Evolutionary conservation across 805 yeast species (phyloP), one percentile per base, ranked within the genome.

Genomic region (Starmerella potacharoeniae): DNA sequence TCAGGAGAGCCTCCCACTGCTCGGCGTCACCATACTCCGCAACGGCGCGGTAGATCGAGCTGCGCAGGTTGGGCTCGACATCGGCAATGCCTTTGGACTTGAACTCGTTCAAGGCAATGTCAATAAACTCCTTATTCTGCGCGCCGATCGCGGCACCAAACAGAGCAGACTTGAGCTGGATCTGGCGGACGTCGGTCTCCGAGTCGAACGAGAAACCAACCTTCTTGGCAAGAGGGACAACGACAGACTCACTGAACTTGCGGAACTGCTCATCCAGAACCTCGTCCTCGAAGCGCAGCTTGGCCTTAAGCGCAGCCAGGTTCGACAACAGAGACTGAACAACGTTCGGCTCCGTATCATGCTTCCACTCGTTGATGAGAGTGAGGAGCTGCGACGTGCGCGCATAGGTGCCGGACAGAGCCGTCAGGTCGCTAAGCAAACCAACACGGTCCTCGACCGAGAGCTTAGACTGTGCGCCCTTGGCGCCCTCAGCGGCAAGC

Each of bases 41-140:
- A 57, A 78, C 86, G n/a, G 81, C 71, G 53, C 68, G 70, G 71
- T 84, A 87, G 17, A 87, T 80, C 14, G 83, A 65, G 5, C 76
- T 77, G 69, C 86, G 79, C 62, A 87, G 70, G 71, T 86, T 82
- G 55, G 95, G 86, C 68, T 86, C 80, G 60, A 88, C 75, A 13
- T 16, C 37, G 34, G 74, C 70, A 60, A 76, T 75, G 66, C 84
- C 85, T 58, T 93, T 93, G 43, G 73, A 72, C 7, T 70, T 73
- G 68, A 84, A 86, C 64, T 77, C 70, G 16, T 56, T 63, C 52
- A 68, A 60, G 17, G 71, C 73, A 16, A 58, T 59, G 35, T 63
- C 63, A 45, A 67, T 64, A 39, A 66, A 68, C 52, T 66, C 72
- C 53, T 64, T 64, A 39, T 64, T 72, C 29, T 62, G 71, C 33